Percentiles rank a stretch among this genome's conserved stretches.
Conservation (phyloP, 192 early-diverging fungal species). For the Podila epicladia region DNA sequence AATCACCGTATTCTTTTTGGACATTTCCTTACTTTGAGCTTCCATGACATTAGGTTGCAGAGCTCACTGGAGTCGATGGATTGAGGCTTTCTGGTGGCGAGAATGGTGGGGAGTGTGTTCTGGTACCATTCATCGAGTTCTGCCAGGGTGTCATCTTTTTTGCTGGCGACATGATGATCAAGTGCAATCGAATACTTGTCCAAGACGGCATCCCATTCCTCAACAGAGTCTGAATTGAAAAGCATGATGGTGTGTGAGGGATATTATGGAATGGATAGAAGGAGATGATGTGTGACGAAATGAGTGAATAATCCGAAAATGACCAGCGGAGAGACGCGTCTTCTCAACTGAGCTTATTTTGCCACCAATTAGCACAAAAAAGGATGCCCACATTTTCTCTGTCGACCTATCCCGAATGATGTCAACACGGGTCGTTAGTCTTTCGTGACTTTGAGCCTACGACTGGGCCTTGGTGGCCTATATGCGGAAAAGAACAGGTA, state of each 20-base stretch:
- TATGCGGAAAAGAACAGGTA: too few relatives aligned
- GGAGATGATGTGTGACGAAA: too few relatives aligned
- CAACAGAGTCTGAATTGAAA: slow-evolving; percentile 17
- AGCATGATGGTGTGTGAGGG: slow-evolving; percentile 4
- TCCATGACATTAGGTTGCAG: slow-evolving; percentile 40
- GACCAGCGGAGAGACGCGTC: too few relatives aligned
- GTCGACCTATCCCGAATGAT: too few relatives aligned
- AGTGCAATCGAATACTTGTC: slow-evolving; percentile 29
- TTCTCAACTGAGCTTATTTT: too few relatives aligned
- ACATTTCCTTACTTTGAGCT: slow-evolving; percentile 26
- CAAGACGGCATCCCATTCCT: slow-evolving; percentile 21
- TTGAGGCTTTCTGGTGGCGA: slow-evolving; percentile 4
- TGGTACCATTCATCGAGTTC: slow-evolving; percentile 43
- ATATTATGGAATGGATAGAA: too few relatives aligned
- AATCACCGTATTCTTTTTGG: background rate
- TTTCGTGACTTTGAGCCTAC: too few relatives aligned
- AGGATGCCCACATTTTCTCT: too few relatives aligned
- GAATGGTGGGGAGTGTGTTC: slow-evolving; percentile 9
- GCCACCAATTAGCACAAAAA: too few relatives aligned
- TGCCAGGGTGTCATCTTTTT: slow-evolving; percentile 34
- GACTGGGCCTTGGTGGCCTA: too few relatives aligned
- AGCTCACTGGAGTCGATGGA: slow-evolving; percentile 32
- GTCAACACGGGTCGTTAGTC: too few relatives aligned
- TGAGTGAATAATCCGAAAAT: too few relatives aligned
- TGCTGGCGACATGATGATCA: slow-evolving; percentile 23